Evolutionary conservation across 1,284 basidiomycete genomes (phyloP), one percentile per base, ranked within the genome.

Genomic region (Pseudomicrostroma phylloplanum): DNA sequence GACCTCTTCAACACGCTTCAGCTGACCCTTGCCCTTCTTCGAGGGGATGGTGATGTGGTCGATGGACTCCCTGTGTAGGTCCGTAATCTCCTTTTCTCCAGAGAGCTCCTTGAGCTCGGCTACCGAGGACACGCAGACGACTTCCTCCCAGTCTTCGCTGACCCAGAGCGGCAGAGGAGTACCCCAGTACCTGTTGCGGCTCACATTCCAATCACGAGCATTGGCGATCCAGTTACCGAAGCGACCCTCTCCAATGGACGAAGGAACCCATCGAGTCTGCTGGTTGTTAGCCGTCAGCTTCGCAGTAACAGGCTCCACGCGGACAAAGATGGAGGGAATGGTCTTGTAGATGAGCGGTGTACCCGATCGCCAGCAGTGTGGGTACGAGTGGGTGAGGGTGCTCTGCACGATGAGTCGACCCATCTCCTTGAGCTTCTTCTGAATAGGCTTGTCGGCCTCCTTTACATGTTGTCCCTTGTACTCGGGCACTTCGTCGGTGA

Each of bases 151-250:
- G 80, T 98, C 94, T 1, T 94, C 91, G 73, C 89, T 93, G 39
- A 84, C 91, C 96, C 96, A 99, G 42, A 99, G 82, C 9, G 96
- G 96, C 66, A 99, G 88, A 7, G 96, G 96, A 7, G 94, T 98
- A 53, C 94, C 96, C 94, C 94, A 99, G 81, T 97, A 99, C 63
- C 96, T 86, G 83, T 98, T 98, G 68, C 96, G 85, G n/a, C 92
- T 96, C 68, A 99, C 85, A 80, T 97, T 98, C 96, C 96, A 99
- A 79, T 99, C 96, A 40, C 94, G 86, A 12, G 96, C 96, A 80
- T 96, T 96, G 57, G 90, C 88, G 63, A 99, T 84, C 96, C 96
- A 99, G 80, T 91, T 94, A 26, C 92, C 92, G 78, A 99, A 99
- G 57, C 94, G 86, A 69, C 89, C 87, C 65, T 97, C 93, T 11